These are phyloP conservation scores for Amoebophrya sp. DNA, from an alignment of 169 alveolate genomes.

Conservation along the genomic window DNA sequence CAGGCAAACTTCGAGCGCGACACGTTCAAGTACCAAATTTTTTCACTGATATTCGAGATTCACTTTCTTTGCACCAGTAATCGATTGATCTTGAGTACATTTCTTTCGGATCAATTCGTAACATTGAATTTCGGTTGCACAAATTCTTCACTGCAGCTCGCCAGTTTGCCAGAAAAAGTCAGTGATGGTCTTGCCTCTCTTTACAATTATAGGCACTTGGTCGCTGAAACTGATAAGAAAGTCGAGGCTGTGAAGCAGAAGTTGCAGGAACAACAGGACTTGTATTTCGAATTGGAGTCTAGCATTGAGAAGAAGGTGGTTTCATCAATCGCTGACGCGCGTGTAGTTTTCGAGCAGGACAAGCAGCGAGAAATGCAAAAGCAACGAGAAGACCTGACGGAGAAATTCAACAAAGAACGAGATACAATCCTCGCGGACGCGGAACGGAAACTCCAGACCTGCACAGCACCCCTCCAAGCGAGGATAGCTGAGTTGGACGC, in stretches of 20 bases:
- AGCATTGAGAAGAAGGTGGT: neutral
- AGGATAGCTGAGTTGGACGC: conserved; percentile 1
- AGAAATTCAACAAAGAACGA: neutral
- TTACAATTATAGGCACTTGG: neutral
- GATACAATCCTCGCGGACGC: neutral
- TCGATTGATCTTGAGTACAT: no score
- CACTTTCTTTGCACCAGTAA: no score
- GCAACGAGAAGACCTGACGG: conserved; percentile 7
- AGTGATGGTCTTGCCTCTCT: no score
- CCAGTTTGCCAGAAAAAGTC: no score
- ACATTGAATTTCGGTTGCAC: no score
- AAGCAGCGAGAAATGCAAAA: neutral
- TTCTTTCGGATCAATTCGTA: no score
- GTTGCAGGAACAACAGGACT: neutral
- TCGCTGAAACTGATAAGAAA: neutral
- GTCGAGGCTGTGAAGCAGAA: neutral
- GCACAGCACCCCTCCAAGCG: neutral
- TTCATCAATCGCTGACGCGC: neutral
- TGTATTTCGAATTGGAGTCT: neutral
- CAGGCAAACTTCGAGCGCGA: neutral
- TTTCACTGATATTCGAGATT: no score
- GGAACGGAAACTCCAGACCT: neutral
- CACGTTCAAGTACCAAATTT: no score
- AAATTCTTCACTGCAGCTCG: no score
- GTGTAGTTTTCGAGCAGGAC: neutral